phyloP scores from a whole-genome alignment of 2,329 filamentous ascomycete genomes.

The Trichophyton mentagrophytes region DNA sequence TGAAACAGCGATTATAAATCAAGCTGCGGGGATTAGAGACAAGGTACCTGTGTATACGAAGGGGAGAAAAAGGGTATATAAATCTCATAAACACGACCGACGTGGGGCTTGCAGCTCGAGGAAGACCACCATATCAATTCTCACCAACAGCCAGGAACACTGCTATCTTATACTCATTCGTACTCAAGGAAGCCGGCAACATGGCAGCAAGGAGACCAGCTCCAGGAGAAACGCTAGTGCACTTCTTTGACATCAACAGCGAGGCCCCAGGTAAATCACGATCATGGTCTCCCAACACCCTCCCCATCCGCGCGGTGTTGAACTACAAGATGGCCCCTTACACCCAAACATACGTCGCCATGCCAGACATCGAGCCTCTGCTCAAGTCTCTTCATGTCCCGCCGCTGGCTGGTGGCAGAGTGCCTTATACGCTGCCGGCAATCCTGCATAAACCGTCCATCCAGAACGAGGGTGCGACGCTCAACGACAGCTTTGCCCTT shows the following conservation, averaged over 20 bases:
- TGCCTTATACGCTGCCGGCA: constrained; percentile 27
- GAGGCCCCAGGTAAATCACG: constrained; percentile 3
- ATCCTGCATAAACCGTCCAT: constrained; percentile 26
- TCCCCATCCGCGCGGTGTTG: constrained; percentile 31
- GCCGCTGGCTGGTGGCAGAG: constrained; percentile 3
- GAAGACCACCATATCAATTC: background rate
- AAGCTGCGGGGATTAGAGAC: background rate
- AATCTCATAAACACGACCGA: background rate
- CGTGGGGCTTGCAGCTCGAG: background rate
- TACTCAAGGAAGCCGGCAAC: background rate
- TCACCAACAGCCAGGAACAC: no score
- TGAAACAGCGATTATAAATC: background rate
- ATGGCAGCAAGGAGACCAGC: background rate
- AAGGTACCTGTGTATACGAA: background rate
- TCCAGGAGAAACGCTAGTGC: constrained; percentile 8
- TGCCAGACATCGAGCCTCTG: constrained; percentile 29
- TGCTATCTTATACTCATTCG: no score
- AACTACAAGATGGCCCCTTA: constrained; percentile 32
- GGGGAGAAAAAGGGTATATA: background rate
- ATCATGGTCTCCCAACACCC: constrained; percentile 25
- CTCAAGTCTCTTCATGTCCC: constrained; percentile 18
- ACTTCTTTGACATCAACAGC: constrained; percentile 13
- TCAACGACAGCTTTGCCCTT: constrained; percentile 26
- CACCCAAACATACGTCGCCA: constrained; percentile 29
- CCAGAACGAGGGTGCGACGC: constrained; percentile 1